Conservation (phyloP, 2,329 filamentous ascomycete species). For the Fusarium sp. region DNA sequence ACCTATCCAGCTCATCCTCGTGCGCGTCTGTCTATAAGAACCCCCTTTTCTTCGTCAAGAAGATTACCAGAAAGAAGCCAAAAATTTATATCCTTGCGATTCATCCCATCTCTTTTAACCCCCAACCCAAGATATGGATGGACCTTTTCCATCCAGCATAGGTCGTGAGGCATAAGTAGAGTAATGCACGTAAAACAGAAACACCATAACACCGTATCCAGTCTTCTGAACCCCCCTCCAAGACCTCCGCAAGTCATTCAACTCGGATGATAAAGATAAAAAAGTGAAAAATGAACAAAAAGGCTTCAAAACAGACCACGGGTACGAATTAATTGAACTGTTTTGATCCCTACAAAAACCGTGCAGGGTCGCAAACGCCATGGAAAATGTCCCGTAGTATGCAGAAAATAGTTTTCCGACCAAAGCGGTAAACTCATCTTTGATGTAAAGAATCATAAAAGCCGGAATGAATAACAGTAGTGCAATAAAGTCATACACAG, state of each 20-base stretch:
- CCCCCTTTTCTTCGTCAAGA: neutral
- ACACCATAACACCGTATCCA: constrained; percentile 30
- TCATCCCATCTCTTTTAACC: neutral
- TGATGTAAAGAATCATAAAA: constrained; percentile 16
- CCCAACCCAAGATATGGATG: constrained; percentile 5
- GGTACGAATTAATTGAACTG: constrained; percentile 1
- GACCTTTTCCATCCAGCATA: neutral
- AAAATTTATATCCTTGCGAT: constrained; percentile 8
- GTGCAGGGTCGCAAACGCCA: neutral
- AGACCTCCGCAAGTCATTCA: constrained; percentile 1
- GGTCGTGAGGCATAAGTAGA: constrained; percentile 5
- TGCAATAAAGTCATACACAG: neutral
- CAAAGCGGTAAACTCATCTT: constrained; percentile 19
- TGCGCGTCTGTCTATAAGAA: constrained; percentile 3
- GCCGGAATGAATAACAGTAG: neutral
- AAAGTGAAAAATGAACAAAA: constrained; percentile 1
- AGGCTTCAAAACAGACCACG: constrained; percentile 18
- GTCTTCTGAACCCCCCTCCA: constrained; percentile 20
- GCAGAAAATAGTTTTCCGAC: constrained; percentile 25
- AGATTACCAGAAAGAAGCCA: constrained; percentile 11
- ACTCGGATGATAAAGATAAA: neutral
- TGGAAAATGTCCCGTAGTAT: constrained; percentile 15
- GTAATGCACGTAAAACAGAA: constrained; percentile 10
- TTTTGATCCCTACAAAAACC: neutral
- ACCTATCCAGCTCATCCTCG: constrained; percentile 3